Percentiles rank a stretch among this genome's conserved stretches.
Conservation (phyloP, 2,329 filamentous ascomycete genomes). For the Fusarium luffae region DNA sequence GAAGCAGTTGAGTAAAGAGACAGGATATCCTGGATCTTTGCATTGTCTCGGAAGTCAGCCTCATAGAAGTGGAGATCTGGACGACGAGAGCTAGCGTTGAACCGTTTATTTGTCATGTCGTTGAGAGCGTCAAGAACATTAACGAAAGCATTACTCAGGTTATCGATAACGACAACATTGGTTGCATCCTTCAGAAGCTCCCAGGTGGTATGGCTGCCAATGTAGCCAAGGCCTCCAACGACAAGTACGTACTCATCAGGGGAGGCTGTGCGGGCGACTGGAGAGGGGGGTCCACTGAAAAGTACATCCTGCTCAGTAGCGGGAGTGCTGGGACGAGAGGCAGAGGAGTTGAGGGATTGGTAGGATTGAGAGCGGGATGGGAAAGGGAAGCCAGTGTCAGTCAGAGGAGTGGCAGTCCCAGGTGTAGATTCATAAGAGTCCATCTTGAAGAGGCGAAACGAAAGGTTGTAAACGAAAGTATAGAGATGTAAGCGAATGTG, state of each 20-base stretch:
- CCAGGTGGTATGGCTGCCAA: conserved; percentile 8
- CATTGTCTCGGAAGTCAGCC: conserved; percentile 5
- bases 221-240: conserved; percentile 13
- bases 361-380: background rate
- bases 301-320: background rate
- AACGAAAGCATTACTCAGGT: conserved; percentile 2
- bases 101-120: conserved; percentile 1
- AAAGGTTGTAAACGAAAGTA: background rate
- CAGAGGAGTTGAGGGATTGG: background rate
- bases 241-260: conserved; percentile 2
- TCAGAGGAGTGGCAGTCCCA: background rate
- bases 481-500: background rate
- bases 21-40: background rate
- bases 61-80: conserved; percentile 13
- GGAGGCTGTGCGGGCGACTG: background rate
- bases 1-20: background rate
- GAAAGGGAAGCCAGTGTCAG: background rate
- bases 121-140: conserved; percentile 2
- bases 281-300: background rate
- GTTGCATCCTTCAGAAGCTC: background rate
- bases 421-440: background rate
- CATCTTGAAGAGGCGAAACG: background rate
- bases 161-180: conserved; percentile 4
- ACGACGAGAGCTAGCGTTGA: background rate
- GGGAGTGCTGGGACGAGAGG: background rate